Evolutionary conservation across 495 filamentous ascomycete genomes (phyloP).

Genomic region (Mytilinidion resinicola): DNA sequence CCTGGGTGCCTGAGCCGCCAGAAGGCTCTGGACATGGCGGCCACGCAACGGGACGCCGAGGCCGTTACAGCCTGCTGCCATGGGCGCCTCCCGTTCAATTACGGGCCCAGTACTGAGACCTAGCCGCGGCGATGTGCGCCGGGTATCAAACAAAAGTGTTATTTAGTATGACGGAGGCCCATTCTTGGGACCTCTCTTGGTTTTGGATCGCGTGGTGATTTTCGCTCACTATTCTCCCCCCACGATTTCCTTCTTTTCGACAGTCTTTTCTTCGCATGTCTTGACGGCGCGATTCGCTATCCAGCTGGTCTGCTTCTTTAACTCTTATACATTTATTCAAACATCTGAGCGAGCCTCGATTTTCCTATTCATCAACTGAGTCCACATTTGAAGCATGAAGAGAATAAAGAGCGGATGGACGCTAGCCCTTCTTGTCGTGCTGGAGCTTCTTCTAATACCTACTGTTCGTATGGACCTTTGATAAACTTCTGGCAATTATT

Average conservation of each 20-base stretch:
- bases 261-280: slow-evolving; percentile 16
- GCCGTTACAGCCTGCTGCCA: slow-evolving; percentile 13
- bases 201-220: slow-evolving; percentile 15
- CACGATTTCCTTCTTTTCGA: slow-evolving; percentile 3
- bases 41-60: not conserved
- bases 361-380: not conserved
- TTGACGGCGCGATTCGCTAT: slow-evolving; percentile 13
- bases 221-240: slow-evolving; percentile 7
- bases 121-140: slow-evolving; percentile 8
- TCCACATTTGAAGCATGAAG: not conserved
- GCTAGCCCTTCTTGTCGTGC: not conserved
- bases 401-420: not conserved
- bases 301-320: slow-evolving; percentile 26
- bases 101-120: slow-evolving; percentile 9
- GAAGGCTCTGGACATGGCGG: not conserved
- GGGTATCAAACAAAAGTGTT: slow-evolving; percentile 9
- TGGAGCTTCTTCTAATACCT: not conserved
- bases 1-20: not conserved
- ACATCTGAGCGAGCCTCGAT: not conserved
- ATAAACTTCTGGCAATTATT: not conserved
- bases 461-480: not conserved
- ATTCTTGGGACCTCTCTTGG: slow-evolving; percentile 9
- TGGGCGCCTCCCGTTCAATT: slow-evolving; percentile 1
- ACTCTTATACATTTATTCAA: slow-evolving; percentile 2
- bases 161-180: slow-evolving; percentile 1